Percentiles rank a stretch among this genome's conserved stretches.
phyloP scores from a whole-genome alignment of 2,329 filamentous ascomycete species.

The Aspergillus tamarii region DNA sequence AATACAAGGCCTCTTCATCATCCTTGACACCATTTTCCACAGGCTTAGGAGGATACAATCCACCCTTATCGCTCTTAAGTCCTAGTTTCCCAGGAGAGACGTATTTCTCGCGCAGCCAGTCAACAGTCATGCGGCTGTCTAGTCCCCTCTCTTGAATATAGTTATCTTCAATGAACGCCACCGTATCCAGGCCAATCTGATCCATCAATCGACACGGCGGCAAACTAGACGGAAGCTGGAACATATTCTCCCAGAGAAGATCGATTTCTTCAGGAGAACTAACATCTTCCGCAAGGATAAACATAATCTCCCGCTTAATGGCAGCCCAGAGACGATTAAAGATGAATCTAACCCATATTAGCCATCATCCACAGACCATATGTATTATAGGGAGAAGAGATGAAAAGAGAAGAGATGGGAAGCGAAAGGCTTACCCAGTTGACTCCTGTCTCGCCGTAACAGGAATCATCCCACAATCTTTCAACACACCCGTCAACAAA shows the following conservation, averaged over 20 bases:
- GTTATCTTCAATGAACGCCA: conserved; percentile 57
- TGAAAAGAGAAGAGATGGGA: not conserved
- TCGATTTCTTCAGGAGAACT: conserved; percentile 56
- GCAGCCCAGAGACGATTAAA: conserved; percentile 63
- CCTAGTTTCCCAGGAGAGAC: conserved; percentile 53
- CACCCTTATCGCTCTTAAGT: conserved; percentile 37
- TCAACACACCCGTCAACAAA: conserved; percentile 47
- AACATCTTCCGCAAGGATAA: conserved; percentile 55
- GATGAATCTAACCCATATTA: conserved; percentile 47
- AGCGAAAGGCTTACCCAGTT: conserved; percentile 42
- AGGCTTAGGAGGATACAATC: conserved; percentile 34
- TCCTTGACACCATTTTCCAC: conserved; percentile 12
- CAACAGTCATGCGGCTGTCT: conserved; percentile 39
- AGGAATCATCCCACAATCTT: conserved; percentile 48
- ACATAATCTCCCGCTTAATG: conserved; percentile 56
- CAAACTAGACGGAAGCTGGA: conserved; percentile 33
- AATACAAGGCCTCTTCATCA: conserved; percentile 23
- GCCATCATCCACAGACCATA: not conserved
- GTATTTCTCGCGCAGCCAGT: conserved; percentile 53
- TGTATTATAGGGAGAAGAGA: not conserved
- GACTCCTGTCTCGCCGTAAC: conserved; percentile 51
- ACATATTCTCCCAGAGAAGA: conserved; percentile 47
- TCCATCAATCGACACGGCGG: conserved; percentile 48
- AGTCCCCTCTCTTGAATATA: conserved; percentile 55
- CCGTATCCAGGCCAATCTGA: conserved; percentile 56